These are phyloP conservation scores for Thelonectria olida DNA, from an alignment of 2,329 filamentous ascomycete species.

Conservation along the genomic window DNA sequence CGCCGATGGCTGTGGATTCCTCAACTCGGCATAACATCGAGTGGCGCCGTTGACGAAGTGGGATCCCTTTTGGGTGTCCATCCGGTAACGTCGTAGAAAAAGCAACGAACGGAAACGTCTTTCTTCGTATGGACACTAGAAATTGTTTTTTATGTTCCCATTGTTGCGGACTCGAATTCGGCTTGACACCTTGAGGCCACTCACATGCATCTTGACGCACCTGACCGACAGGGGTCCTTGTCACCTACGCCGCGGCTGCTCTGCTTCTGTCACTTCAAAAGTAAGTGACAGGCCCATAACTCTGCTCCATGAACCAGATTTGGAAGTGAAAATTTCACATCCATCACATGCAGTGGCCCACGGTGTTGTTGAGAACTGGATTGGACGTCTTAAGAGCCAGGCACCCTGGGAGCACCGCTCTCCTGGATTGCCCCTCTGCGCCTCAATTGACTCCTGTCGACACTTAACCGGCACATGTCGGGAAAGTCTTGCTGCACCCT, in stretches of 20 bases:
- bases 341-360: not conserved
- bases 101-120: not conserved
- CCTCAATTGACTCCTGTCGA: not conserved
- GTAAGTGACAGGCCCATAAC: not conserved
- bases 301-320: not conserved
- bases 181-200: not conserved
- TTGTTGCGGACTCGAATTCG: not conserved
- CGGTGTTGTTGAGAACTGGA: not conserved
- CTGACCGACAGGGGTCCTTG: not conserved
- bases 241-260: not conserved
- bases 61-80: not conserved
- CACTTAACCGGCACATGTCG: not conserved
- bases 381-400: not conserved
- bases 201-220: not conserved
- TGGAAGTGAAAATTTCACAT: not conserved
- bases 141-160: not conserved
- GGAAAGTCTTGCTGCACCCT: not conserved
- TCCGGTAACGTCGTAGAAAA: slow-evolving; percentile 11
- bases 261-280: not conserved
- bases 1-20: not conserved
- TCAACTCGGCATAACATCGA: not conserved
- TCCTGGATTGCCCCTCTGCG: not conserved
- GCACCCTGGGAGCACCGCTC: not conserved
- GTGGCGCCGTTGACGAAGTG: not conserved
- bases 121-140: no score